Evolutionary conservation across 371 early-diverging fungal species (phyloP).

Genomic region (Sporodiniella umbellata): DNA sequence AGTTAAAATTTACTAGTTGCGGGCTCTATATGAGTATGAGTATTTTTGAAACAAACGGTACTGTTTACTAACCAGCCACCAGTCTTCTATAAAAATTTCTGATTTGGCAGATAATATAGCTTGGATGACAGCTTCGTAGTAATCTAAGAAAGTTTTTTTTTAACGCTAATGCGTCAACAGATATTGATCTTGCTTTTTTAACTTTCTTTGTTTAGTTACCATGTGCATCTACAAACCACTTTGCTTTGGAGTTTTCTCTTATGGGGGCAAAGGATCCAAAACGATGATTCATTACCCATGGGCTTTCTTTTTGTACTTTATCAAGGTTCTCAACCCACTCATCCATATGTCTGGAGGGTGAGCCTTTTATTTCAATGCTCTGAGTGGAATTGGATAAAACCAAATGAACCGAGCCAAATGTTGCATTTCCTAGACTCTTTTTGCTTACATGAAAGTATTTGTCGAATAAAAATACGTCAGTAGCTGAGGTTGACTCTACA

Average conservation of each 20-base stretch:
- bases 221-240: constrained; percentile 80
- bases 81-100: constrained; percentile 84
- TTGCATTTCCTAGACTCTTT: neutral
- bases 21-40: constrained; percentile 56
- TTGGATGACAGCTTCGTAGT: constrained; percentile 76
- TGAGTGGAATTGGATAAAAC: constrained; percentile 49
- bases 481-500: constrained; percentile 44
- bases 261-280: constrained; percentile 80
- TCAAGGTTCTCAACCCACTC: constrained; percentile 62
- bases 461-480: constrained; percentile 73
- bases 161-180: too few relatives aligned
- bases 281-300: constrained; percentile 68
- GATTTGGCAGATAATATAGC: constrained; percentile 75
- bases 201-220: constrained; percentile 18
- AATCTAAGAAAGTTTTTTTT: constrained; percentile 42
- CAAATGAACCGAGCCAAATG: constrained; percentile 32
- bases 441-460: constrained; percentile 49
- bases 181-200: too few relatives aligned
- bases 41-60: neutral
- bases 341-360: constrained; percentile 52
- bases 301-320: constrained; percentile 55
- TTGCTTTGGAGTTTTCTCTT: constrained; percentile 58
- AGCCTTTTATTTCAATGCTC: constrained; percentile 65
- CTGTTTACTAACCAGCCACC: constrained; percentile 65
- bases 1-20: constrained; percentile 52